Evolutionary conservation across 2,329 filamentous ascomycete species (phyloP), one percentile per base, ranked within the genome.

Genomic region (Setomelanomma holmii): DNA sequence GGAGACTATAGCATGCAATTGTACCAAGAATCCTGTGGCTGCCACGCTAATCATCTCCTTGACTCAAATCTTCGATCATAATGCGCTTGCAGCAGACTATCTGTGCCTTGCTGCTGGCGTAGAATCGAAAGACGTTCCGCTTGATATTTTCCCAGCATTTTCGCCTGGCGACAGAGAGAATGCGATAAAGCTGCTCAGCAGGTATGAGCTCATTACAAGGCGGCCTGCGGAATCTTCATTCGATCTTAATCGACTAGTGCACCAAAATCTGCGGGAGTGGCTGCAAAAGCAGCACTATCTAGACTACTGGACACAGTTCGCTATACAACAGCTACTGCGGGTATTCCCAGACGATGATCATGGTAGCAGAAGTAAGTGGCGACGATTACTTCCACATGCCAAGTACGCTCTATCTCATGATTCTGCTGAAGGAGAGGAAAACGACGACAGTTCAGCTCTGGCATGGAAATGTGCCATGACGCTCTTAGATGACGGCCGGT

Each of bases 1-100:
- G n/a, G n/a, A n/a, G n/a, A n/a, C n/a, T n/a, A n/a, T n/a, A n/a
- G n/a, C n/a, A n/a, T n/a, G n/a, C n/a, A n/a, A n/a, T n/a, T n/a
- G 2, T 66, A 69, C 22, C 75, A 77, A 69, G 38, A 71, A 75
- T 21, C 66, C 76, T 1, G 62, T 79, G 1, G 73, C 73, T 5
- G 69, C 67, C 34, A 78, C 78, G 1, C 77, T 71, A 63, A 56
- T 76, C 1, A 65, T 80, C 16, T 79, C 78, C 0, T 77, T 82
- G 24, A 59, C 76, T 14, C 67, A 62, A 23, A 41, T 66, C 36
- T 39, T 34, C 5, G 11, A n/a, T 30, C 19, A 74, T 0, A 57
- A 76, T 41, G 6, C 44, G 1, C 23, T 58, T 4, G 78, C 78
- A 1, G 73, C 72, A 30, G 49, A 72, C 0, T 51, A 78, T 30